phyloP scores from a whole-genome alignment of 768 basidiomycete genomes.

The Rubroboletus satanas region DNA sequence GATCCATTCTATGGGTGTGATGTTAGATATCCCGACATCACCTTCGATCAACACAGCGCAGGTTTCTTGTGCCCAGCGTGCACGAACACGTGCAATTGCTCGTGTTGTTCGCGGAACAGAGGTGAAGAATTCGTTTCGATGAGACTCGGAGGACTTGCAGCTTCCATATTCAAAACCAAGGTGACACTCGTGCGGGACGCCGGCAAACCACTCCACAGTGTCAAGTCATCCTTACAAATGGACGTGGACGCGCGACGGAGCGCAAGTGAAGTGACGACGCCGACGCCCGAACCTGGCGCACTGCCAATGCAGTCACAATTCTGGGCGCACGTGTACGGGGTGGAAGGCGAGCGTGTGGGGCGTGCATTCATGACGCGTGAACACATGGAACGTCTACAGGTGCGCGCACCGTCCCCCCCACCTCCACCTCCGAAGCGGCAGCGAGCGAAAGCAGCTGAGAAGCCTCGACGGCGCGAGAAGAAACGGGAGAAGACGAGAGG shows the following conservation, averaged over 20 bases:
- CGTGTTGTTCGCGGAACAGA: constrained; percentile 39
- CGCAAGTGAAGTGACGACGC: neutral
- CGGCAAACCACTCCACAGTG: neutral
- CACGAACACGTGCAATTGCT: constrained; percentile 46
- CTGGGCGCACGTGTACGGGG: constrained; percentile 34
- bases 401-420: neutral
- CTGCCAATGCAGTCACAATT: constrained; percentile 12
- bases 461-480: neutral
- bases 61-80: constrained; percentile 46
- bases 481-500: neutral
- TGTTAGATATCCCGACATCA: constrained; percentile 38
- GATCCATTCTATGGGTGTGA: neutral
- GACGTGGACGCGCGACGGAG: neutral
- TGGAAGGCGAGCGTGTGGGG: constrained; percentile 28
- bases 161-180: constrained; percentile 19
- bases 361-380: constrained; percentile 23
- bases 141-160: constrained; percentile 22
- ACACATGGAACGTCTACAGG: neutral
- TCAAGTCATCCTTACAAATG: neutral
- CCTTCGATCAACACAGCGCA: constrained; percentile 30
- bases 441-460: neutral
- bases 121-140: constrained; percentile 45
- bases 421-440: neutral
- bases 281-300: constrained; percentile 1
- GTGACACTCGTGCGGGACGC: constrained; percentile 25